Conservation (phyloP, 225 moss, liverwort and hornwort genomes). For the Physcomitrellopsis africana region DNA sequence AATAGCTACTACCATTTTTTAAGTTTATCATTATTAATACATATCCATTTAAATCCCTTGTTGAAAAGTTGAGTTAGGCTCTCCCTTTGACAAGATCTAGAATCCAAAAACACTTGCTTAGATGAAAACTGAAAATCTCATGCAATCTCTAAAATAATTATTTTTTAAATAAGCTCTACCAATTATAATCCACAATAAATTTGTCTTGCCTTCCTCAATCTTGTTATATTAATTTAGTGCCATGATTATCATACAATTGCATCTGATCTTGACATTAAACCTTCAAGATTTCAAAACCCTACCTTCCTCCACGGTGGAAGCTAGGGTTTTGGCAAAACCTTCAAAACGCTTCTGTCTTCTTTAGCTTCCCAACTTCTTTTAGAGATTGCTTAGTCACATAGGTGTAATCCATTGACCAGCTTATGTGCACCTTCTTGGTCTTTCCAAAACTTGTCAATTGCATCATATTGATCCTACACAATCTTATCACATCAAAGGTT, state of each 20-base stretch:
- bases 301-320: background rate
- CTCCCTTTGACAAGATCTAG: background rate
- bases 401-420: too few species aligned
- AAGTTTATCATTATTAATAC: too few species aligned
- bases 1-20: too few species aligned
- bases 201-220: slow-evolving; percentile 17
- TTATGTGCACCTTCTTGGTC: too few species aligned
- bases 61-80: slow-evolving; percentile 11
- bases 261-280: background rate
- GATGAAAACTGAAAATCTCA: slow-evolving; percentile 13
- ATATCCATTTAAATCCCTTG: too few species aligned
- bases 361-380: too few species aligned
- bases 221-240: slow-evolving; percentile 26
- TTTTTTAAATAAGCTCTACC: slow-evolving; percentile 24
- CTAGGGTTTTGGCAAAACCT: too few species aligned
- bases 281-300: slow-evolving; percentile 33
- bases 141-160: slow-evolving; percentile 16
- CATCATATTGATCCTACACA: too few species aligned
- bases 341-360: background rate
- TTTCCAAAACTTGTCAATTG: too few species aligned
- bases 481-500: too few species aligned
- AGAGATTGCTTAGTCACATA: too few species aligned
- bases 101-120: slow-evolving; percentile 15
- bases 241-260: slow-evolving; percentile 19
- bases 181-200: slow-evolving; percentile 19